phyloP scores from a whole-genome alignment of 2,329 filamentous ascomycete species.

The Plenodomus tracheiphilus region DNA sequence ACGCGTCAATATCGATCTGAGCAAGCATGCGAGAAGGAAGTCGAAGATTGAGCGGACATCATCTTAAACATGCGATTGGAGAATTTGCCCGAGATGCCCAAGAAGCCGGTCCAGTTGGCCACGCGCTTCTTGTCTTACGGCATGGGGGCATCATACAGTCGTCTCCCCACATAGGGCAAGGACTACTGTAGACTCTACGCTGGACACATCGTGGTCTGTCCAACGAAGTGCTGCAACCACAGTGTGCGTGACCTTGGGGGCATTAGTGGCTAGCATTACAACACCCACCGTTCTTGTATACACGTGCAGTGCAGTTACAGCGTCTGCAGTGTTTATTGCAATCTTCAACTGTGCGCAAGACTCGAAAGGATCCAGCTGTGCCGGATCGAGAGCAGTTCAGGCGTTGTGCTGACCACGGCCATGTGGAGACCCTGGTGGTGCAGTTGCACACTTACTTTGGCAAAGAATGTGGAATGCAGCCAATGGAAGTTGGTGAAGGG shows the following conservation, averaged over 20 bases:
- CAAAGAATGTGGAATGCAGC: constrained; percentile 13
- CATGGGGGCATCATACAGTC: constrained; percentile 1
- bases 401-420: constrained; percentile 17
- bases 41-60: background rate
- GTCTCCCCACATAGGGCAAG: constrained; percentile 1
- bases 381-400: constrained; percentile 5
- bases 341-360: constrained; percentile 1
- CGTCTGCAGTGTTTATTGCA: background rate
- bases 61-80: background rate
- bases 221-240: background rate
- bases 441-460: background rate
- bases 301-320: background rate
- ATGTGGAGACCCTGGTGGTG: constrained; percentile 11
- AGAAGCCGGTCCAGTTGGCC: background rate
- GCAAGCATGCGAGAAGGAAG: background rate
- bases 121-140: background rate
- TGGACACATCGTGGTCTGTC: background rate
- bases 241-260: background rate
- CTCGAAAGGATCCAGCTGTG: too few species aligned
- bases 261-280: background rate
- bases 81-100: background rate
- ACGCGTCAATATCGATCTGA: too few species aligned
- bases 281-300: background rate
- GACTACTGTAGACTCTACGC: background rate
- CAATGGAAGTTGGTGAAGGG: constrained; percentile 24